These are phyloP conservation scores for Epicoccum nigrum DNA, from an alignment of 2,329 filamentous ascomycete species.

Conservation along the genomic window DNA sequence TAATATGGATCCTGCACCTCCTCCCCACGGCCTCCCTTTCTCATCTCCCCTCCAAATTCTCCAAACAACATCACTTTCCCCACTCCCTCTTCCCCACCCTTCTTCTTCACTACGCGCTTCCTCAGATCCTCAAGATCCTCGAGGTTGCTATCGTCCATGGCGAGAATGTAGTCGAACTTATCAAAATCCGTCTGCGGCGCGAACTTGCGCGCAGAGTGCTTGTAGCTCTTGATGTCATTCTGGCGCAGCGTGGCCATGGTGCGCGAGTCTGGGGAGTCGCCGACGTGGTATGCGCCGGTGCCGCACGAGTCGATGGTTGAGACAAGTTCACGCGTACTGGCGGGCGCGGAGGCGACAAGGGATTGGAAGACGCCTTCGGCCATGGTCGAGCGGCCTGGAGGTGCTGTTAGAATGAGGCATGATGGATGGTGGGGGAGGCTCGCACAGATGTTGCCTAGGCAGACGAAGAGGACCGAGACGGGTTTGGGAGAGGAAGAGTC, in stretches of 20 bases:
- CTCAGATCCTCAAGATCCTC: conserved; percentile 69
- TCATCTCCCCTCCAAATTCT: conserved; percentile 68
- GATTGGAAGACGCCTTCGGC: conserved; percentile 90
- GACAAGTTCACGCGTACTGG: conserved; percentile 56
- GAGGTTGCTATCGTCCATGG: conserved; percentile 89
- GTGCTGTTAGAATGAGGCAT: conserved; percentile 39
- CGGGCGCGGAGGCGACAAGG: conserved; percentile 64
- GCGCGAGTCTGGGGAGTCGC: conserved; percentile 77
- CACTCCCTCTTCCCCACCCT: conserved; percentile 45
- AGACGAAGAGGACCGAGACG: conserved; percentile 88
- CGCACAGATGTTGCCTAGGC: conserved; percentile 91
- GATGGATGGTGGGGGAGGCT: background rate
- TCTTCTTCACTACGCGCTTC: conserved; percentile 55
- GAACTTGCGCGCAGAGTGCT: conserved; percentile 78
- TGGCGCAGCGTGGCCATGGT: conserved; percentile 78
- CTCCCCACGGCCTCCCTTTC: conserved; percentile 60
- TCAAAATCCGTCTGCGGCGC: conserved; percentile 72
- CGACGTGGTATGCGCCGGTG: conserved; percentile 85
- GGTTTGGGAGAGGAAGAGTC: conserved; percentile 29
- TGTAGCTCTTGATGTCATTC: conserved; percentile 78
- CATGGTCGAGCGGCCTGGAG: conserved; percentile 78
- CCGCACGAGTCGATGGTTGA: conserved; percentile 83
- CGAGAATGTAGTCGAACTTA: conserved; percentile 89
- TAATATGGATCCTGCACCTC: conserved; percentile 91
- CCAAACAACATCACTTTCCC: conserved; percentile 80